phyloP scores from a whole-genome alignment of 1,284 basidiomycete genomes.

The Papiliotrema fonsecae region DNA sequence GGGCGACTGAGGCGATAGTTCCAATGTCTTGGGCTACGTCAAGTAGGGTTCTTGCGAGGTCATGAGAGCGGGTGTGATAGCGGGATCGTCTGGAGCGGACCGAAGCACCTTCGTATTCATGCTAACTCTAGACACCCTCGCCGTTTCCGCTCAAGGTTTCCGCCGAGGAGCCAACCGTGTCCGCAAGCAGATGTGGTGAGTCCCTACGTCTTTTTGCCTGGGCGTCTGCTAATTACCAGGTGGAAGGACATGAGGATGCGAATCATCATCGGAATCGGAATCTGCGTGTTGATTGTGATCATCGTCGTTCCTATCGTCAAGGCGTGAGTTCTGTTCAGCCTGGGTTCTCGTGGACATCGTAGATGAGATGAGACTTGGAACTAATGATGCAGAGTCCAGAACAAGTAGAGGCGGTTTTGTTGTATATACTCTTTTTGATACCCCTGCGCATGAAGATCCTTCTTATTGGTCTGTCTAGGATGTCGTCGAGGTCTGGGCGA shows the following conservation, averaged over 20 bases:
- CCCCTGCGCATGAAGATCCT: no score
- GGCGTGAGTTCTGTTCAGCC: conserved; percentile 52
- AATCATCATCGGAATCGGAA: conserved; percentile 67
- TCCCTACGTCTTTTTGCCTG: not conserved
- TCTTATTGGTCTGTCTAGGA: no score
- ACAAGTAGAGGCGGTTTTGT: not conserved
- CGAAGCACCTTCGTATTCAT: no score
- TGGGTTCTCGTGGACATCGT: not conserved
- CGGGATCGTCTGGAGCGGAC: not conserved
- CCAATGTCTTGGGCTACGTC: no score
- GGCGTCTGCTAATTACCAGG: conserved; percentile 51
- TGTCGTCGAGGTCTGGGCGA: no score
- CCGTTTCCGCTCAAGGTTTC: conserved; percentile 98
- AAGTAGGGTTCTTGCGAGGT: no score
- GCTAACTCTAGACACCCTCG: conserved; percentile 72
- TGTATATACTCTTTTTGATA: no score
- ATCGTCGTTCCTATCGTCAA: conserved; percentile 90
- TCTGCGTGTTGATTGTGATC: conserved; percentile 83
- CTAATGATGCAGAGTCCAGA: conserved; percentile 1
- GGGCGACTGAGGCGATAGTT: no score
- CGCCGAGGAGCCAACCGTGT: conserved; percentile 94
- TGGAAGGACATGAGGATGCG: conserved; percentile 92
- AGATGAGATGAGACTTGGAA: not conserved
- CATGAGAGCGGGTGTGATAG: no score
- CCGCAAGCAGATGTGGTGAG: conserved; percentile 79